A percentile compares a stretch with the other conserved stretches of the same genome.
Conservation (phyloP, 2,329 filamentous ascomycete species). For the Cyclaneusma minus region DNA sequence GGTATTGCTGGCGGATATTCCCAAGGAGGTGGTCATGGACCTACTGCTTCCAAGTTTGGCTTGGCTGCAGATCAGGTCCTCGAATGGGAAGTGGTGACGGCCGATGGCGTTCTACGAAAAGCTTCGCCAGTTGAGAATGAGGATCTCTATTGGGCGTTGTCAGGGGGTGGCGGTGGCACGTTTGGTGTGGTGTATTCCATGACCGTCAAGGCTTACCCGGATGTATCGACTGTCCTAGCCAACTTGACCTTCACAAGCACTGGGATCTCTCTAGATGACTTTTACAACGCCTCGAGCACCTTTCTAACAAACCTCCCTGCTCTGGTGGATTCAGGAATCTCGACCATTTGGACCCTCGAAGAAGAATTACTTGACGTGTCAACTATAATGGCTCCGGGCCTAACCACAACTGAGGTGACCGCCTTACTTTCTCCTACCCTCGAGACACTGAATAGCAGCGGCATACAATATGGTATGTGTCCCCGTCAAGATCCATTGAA, state of each 20-base stretch:
- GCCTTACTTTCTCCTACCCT: conserved; percentile 26
- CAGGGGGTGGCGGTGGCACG: conserved; percentile 39
- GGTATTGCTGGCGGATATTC: conserved; percentile 32
- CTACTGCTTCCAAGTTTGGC: conserved; percentile 33
- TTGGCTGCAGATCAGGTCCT: conserved; percentile 43
- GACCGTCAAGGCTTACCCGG: conserved; percentile 33
- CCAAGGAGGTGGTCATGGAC: conserved; percentile 42
- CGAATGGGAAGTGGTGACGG: conserved; percentile 36
- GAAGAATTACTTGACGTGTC: conserved; percentile 27
- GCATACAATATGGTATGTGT: no score
- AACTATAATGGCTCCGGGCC: conserved; percentile 28
- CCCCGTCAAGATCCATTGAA: no score
- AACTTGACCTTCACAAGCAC: conserved; percentile 25
- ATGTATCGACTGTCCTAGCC: conserved; percentile 24
- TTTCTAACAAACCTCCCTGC: conserved; percentile 25
- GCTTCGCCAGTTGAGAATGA: conserved; percentile 32
- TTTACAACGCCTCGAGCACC: conserved; percentile 28
- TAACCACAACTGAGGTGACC: conserved; percentile 23
- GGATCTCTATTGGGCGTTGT: conserved; percentile 47
- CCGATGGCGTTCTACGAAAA: conserved; percentile 27
- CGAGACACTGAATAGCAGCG: conserved; percentile 20
- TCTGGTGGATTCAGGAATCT: conserved; percentile 30
- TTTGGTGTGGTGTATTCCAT: conserved; percentile 46
- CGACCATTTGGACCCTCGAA: conserved; percentile 28
- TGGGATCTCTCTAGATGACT: conserved; percentile 24